Conservation (phyloP, 1,284 basidiomycete genomes). For the Ustanciosporium gigantosporum region DNA sequence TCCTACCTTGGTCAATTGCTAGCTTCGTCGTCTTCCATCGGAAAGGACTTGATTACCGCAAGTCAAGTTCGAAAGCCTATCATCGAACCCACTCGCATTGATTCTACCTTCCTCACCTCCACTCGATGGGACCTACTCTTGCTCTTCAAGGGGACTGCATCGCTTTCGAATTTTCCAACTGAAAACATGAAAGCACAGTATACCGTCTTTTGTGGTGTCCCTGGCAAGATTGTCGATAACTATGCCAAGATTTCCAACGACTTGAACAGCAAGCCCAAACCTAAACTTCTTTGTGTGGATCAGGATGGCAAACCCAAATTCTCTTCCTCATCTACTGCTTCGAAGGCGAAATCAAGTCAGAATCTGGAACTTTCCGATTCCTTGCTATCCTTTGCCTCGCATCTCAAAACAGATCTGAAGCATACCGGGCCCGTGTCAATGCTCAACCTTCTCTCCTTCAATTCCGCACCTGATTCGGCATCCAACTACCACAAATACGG, state of each 20-base stretch:
- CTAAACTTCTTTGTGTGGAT: constrained; percentile 14
- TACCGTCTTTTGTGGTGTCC: constrained; percentile 20
- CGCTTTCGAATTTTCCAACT: not conserved
- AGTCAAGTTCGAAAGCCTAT: constrained; percentile 20
- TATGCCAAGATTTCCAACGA: constrained; percentile 19
- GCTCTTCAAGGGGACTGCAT: constrained; percentile 2
- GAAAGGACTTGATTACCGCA: constrained; percentile 6
- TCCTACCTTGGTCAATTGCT: constrained; percentile 8
- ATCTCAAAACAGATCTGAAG: constrained; percentile 4
- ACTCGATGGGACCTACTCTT: constrained; percentile 34
- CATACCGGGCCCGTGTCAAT: constrained; percentile 27
- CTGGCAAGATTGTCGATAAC: constrained; percentile 26
- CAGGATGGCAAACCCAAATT: constrained; percentile 7
- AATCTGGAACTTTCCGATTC: constrained; percentile 28
- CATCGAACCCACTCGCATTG: constrained; percentile 22
- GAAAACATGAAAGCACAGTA: constrained; percentile 9
- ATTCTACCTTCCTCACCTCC: constrained; percentile 17
- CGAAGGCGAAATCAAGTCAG: constrained; percentile 12
- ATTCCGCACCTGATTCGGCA: constrained; percentile 7
- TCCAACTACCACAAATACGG: constrained; percentile 39
- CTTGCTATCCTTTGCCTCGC: constrained; percentile 19
- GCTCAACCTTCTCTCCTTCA: constrained; percentile 43
- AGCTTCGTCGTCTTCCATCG: not conserved
- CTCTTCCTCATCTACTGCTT: not conserved
- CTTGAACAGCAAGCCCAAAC: not conserved